Evolutionary conservation across 2,329 filamentous ascomycete species (phyloP), one percentile per base, ranked within the genome.

Genomic region (Calonectria ilicicola): DNA sequence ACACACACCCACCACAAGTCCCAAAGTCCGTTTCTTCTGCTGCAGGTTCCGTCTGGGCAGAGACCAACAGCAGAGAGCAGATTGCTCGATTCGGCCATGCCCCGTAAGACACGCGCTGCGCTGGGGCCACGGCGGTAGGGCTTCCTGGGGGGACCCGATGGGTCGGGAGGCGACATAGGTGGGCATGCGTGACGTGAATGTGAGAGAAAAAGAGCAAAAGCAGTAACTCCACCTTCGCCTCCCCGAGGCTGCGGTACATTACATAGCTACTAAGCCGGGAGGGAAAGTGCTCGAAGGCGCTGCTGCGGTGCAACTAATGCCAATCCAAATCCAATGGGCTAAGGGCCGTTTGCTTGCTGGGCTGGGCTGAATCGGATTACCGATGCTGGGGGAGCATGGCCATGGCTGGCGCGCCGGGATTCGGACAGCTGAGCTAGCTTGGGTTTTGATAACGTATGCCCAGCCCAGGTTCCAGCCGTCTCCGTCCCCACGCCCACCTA

Each of bases 301-400:
- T 29, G 47, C 23, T 60, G 53, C 32, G 42, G 21, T 40, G 53
- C 53, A 10, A n/a, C 47, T 29, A 51, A 29, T 51, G 19, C 5
- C 29, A 8, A 32, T 35, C n/a, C n/a, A n/a, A n/a, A n/a, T n/a
- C n/a, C n/a, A n/a, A n/a, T n/a, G n/a, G 38, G 53, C 53, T 40
- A 60, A 40, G 15, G 53, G 32, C 53, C 44, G 42, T 65, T 64
- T 44, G 49, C 49, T 60, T 9, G 23, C 60, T 65, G 29, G 46
- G 46, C 46, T 53, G 35, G 27, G 51, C 40, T 67, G 51, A 46
- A 67, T 67, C 65, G 65, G 65, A 67, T 67, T 60, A 60, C 65
- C 65, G 51, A 67, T 67, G 65, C 47, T 51, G 23, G 46, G 46
- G 32, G 12, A 32, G 5, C 29, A 5, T 35, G 32, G 32, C 21